phyloP scores from a whole-genome alignment of 495 filamentous ascomycete genomes.

The Penicillium lagena region DNA sequence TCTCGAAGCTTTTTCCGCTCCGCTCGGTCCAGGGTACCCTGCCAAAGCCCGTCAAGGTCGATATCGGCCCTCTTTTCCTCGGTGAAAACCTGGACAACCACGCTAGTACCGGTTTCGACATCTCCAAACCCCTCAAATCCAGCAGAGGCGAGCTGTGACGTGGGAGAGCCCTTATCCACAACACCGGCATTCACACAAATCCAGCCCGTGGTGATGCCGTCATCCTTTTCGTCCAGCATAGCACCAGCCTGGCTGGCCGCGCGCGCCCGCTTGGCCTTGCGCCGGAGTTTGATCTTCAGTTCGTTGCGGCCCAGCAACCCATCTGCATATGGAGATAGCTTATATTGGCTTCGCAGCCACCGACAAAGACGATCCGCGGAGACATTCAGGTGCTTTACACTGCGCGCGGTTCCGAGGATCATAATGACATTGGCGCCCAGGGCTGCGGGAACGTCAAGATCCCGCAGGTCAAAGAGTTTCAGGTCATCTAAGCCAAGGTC shows the following conservation, averaged over 20 bases:
- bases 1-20: slow-evolving; percentile 25
- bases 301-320: slow-evolving; percentile 86
- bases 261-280: slow-evolving; percentile 73
- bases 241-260: slow-evolving; percentile 56
- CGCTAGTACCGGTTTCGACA: slow-evolving; percentile 44
- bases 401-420: slow-evolving; percentile 88
- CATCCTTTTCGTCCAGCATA: slow-evolving; percentile 50
- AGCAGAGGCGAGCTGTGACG: slow-evolving; percentile 28
- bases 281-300: slow-evolving; percentile 75
- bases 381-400: slow-evolving; percentile 88
- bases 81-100: slow-evolving; percentile 89
- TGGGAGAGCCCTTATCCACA: slow-evolving; percentile 46
- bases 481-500: slow-evolving; percentile 80
- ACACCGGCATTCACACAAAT: slow-evolving; percentile 86
- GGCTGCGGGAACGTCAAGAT: slow-evolving; percentile 77
- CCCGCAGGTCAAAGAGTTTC: slow-evolving; percentile 70
- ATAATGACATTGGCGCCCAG: slow-evolving; percentile 85
- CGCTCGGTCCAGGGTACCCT: slow-evolving; percentile 38
- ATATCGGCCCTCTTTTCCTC: slow-evolving; percentile 78
- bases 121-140: slow-evolving; percentile 71
- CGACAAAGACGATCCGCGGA: slow-evolving; percentile 84
- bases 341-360: slow-evolving; percentile 70
- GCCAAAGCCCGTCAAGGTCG: slow-evolving; percentile 79
- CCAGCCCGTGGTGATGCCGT: slow-evolving; percentile 88
- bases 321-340: slow-evolving; percentile 70